Base-by-base conservation (phyloP, 23 red algal genomes). In the Pyropia yezoensis region DNA sequence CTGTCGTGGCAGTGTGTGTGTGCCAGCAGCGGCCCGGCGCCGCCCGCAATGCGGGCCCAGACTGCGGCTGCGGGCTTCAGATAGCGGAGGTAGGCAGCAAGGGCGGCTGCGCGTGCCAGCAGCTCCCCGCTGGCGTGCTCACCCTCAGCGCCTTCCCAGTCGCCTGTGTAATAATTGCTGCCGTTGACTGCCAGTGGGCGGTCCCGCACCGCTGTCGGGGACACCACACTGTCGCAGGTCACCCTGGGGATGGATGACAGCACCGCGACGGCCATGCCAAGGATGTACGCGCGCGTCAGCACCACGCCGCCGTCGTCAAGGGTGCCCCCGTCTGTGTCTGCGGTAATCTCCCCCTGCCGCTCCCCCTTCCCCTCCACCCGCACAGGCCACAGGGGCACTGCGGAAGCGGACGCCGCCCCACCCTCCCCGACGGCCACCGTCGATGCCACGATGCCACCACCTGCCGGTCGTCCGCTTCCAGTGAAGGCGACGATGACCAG, bases 41-140 rank as follows among this genome's bases (percentile, higher is more conserved):
- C n/a, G n/a, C n/a, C n/a, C n/a, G n/a, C n/a, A n/a, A n/a, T n/a
- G n/a, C n/a, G n/a, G n/a, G n/a, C n/a, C n/a, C n/a, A n/a, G n/a
- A n/a, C n/a, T n/a, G n/a, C n/a, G n/a, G n/a, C n/a, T n/a, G n/a
- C n/a, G n/a, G n/a, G n/a, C n/a, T n/a, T n/a, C n/a, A n/a, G n/a
- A n/a, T n/a, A n/a, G n/a, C n/a, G n/a, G n/a, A n/a, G n/a, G n/a
- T n/a, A n/a, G 18, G 22, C 15, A 16, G 52, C 39, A 50, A 90
- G 34, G 27, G 73, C 69, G 14, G 19, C n/a, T 2, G 59, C 56
- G 14, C 23, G 15, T 18, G 74, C 57, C 39, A 77, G 33, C 55
- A 90, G 68, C 21, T 72, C 86, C 51, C 78, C 86, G 62, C 82
- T 90, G 25, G 80, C 50, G 50, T 90, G 86, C 27, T 75, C 71